Percentiles rank a stretch among this genome's conserved stretches.
Evolutionary conservation across 257 asterid genomes (phyloP).

Genomic region (Penstemon eatonii): DNA sequence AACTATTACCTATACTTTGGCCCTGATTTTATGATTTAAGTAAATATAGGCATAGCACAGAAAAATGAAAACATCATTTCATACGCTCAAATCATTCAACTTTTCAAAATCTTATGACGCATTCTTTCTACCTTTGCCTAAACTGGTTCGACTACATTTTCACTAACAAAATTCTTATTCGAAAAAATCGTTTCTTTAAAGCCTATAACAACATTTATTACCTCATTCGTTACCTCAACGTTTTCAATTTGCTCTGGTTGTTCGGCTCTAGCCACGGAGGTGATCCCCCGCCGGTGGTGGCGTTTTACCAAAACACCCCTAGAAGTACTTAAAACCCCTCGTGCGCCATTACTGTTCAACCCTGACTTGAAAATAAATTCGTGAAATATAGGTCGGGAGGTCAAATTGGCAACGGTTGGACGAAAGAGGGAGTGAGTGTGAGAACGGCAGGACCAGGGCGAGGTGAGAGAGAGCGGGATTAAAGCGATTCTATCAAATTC

Average conservation of each 20-base stretch:
- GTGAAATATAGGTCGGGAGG: conserved; percentile 30
- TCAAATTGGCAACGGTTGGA: conserved; percentile 26
- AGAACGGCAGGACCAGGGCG: conserved; percentile 43
- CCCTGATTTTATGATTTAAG: not conserved
- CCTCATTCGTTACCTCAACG: conserved; percentile 43
- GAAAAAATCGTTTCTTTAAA: not conserved
- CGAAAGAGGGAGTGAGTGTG: conserved; percentile 28
- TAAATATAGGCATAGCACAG: not conserved
- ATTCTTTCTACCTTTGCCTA: not conserved
- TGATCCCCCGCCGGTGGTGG: conserved; percentile 44
- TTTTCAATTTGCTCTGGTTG: conserved; percentile 49
- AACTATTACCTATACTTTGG: not conserved
- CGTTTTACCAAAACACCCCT: conserved; percentile 30
- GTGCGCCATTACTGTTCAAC: conserved; percentile 24
- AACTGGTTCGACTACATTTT: not conserved
- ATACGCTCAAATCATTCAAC: conserved; percentile 1
- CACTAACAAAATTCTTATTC: not conserved
- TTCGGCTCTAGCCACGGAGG: conserved; percentile 59
- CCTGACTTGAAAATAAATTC: conserved; percentile 36
- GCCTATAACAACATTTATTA: conserved; percentile 22
- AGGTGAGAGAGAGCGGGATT: conserved; percentile 47
- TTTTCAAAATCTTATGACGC: not conserved
- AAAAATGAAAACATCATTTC: not conserved
- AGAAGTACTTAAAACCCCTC: conserved; percentile 31
- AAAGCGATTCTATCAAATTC: conserved; percentile 56